Base-by-base conservation (phyloP, 139 green algal genomes). In the Gonium pectorale region DNA sequence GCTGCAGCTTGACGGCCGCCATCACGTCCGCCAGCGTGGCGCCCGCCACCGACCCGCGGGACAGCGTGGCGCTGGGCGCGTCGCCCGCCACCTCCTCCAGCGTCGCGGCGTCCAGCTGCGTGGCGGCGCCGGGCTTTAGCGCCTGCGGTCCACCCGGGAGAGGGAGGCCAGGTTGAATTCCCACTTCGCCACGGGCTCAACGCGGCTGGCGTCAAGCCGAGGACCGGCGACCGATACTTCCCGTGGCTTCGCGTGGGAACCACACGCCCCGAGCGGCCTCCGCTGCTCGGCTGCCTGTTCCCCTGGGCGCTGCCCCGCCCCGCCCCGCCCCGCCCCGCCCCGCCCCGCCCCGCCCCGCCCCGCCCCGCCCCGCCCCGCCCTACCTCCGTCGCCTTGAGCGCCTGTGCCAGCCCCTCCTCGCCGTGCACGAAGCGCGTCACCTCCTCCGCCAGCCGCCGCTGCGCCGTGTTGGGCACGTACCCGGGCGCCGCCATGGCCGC, bases 391-490 rank as follows among this genome's bases (percentile, higher is more conserved):
- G 96, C 92, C 73, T 92, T 92, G 3, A 99, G 89, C 1, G 98
- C 98, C 78, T 97, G 89, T 64, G 91, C 68, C 69, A 99, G 90
- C 11, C 97, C 97, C 80, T 95, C 91, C 75, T 99, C 91, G 0
- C 97, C 97, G 85, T 99, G 97, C 62, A 99, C 97, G 91, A 99
- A 99, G 67, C 91, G 86, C 15, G 96, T 99, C 0, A 99, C 96
- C 87, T 99, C 97, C 81, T 97, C 93, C 3, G 97, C 97, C 59
- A 99, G 90, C 38, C 89, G 75, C 63, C 87, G 86, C 93, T 99
- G 97, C 37, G 94, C 96, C 1, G 90, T 95, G 91, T 98, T 98
- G 46, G 96, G 96, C 40, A 89, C 82, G 79, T 99, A 99, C 5
- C 79, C 68, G n/a, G 67, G 68, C 60, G 59, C 74, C n/a, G 0